Percentiles rank a stretch among this genome's conserved stretches.
These are phyloP conservation scores for Voacanga thouarsii DNA, from an alignment of 257 asterid species.

Conservation along the genomic window DNA sequence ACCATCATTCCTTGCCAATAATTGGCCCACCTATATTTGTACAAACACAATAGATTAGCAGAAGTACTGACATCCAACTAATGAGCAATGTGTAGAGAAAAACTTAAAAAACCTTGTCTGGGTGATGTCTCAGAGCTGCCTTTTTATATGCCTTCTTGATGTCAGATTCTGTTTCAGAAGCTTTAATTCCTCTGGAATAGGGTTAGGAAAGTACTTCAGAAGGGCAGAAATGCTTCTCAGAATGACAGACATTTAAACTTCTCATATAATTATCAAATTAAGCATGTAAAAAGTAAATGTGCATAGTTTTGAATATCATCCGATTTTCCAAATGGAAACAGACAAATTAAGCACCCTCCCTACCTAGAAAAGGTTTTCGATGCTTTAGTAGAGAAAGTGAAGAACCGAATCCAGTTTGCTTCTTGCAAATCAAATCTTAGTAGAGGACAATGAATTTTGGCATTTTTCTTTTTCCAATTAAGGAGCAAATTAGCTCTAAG, in stretches of 20 bases:
- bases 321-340: neutral
- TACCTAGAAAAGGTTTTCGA: neutral
- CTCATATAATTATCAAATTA: no score
- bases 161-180: slow-evolving; percentile 81
- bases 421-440: no score
- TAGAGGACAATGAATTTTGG: no score
- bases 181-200: slow-evolving; percentile 67
- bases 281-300: no score
- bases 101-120: slow-evolving; percentile 69
- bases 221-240: neutral
- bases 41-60: slow-evolving; percentile 9
- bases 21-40: slow-evolving; percentile 71
- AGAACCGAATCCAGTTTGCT: neutral
- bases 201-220: slow-evolving; percentile 1
- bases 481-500: no score
- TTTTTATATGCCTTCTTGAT: slow-evolving; percentile 89
- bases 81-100: neutral
- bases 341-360: neutral
- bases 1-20: slow-evolving; percentile 59
- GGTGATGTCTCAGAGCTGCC: slow-evolving; percentile 97
- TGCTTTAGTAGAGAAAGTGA: no score
- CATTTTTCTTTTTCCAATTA: no score
- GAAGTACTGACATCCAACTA: slow-evolving; percentile 9
- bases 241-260: neutral
- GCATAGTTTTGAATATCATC: neutral